Percentiles rank a stretch among this genome's conserved stretches.
phyloP scores from a whole-genome alignment of 2,329 filamentous ascomycete species.

The Talaromyces sp. region DNA sequence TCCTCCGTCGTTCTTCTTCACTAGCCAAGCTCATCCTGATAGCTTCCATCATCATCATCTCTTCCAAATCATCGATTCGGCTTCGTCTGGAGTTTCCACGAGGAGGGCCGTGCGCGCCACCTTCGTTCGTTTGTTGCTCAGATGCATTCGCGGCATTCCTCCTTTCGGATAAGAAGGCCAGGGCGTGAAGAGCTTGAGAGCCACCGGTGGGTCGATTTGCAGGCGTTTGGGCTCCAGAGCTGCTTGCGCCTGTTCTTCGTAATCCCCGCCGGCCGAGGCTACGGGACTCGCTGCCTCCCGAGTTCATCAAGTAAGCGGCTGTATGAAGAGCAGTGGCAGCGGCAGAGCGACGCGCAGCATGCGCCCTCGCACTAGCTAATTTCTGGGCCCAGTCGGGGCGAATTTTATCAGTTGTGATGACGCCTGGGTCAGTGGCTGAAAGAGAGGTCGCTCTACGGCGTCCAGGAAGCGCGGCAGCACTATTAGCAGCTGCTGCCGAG shows the following conservation, averaged over 20 bases:
- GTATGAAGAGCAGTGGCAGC: constrained; percentile 93
- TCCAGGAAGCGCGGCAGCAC: constrained; percentile 46
- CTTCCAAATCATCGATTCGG: constrained; percentile 83
- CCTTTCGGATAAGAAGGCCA: constrained; percentile 45
- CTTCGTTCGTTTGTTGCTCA: constrained; percentile 33
- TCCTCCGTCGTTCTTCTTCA: constrained; percentile 87
- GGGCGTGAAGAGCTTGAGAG: constrained; percentile 40
- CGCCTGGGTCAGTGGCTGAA: constrained; percentile 76
- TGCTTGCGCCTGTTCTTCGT: constrained; percentile 37
- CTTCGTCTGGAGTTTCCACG: constrained; percentile 54
- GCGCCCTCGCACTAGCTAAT: constrained; percentile 74
- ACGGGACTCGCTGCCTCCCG: constrained; percentile 44
- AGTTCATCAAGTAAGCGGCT: constrained; percentile 82
- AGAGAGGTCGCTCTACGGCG: constrained; percentile 63
- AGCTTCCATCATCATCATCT: constrained; percentile 98
- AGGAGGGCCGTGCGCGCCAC: constrained; percentile 34
- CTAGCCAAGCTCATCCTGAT: constrained; percentile 85
- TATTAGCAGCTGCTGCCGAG: background rate
- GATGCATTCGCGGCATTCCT: constrained; percentile 22
- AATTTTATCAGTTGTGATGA: constrained; percentile 88
- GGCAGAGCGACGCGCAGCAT: constrained; percentile 79
- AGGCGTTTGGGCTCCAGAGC: constrained; percentile 28
- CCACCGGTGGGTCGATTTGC: constrained; percentile 23
- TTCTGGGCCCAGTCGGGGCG: constrained; percentile 94
- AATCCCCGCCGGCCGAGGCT: constrained; percentile 55